Conservation (phyloP, 2,329 filamentous ascomycete genomes). For the Colletotrichum trifolii region DNA sequence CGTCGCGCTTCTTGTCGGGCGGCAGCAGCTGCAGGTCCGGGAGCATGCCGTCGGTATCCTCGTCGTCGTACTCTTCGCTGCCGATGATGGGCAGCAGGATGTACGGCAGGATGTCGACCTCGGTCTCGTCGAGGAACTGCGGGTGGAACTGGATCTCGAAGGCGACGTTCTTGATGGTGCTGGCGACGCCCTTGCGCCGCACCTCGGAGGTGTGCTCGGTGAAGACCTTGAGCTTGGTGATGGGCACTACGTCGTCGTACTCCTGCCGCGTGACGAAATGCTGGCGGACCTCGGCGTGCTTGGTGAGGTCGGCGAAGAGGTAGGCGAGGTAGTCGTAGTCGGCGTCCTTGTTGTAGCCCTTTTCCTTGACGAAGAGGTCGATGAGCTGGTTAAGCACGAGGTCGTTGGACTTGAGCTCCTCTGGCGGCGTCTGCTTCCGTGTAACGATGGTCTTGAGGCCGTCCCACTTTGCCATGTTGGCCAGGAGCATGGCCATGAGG, state of each 20-base stretch:
- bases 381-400: constrained; percentile 89
- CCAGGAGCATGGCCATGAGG: constrained; percentile 88
- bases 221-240: constrained; percentile 93
- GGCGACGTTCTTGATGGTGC: constrained; percentile 91
- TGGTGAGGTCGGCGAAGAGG: constrained; percentile 91
- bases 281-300: constrained; percentile 77
- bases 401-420: constrained; percentile 77
- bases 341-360: constrained; percentile 86
- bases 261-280: constrained; percentile 80
- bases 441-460: constrained; percentile 75
- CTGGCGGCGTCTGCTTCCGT: constrained; percentile 75
- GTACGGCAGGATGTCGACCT: constrained; percentile 87
- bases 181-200: constrained; percentile 92
- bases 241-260: constrained; percentile 86
- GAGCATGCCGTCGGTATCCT: constrained; percentile 88
- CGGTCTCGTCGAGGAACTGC: constrained; percentile 75
- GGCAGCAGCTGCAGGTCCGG: constrained; percentile 90
- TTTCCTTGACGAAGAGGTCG: constrained; percentile 93
- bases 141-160: constrained; percentile 83
- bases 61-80: constrained; percentile 86
- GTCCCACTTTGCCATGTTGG: constrained; percentile 89
- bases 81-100: constrained; percentile 89
- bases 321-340: constrained; percentile 95
- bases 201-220: constrained; percentile 89
- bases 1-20: constrained; percentile 88